Evolutionary conservation across 1,284 basidiomycete species (phyloP).

Genomic region (Cutaneotrichosporon arboriforme): DNA sequence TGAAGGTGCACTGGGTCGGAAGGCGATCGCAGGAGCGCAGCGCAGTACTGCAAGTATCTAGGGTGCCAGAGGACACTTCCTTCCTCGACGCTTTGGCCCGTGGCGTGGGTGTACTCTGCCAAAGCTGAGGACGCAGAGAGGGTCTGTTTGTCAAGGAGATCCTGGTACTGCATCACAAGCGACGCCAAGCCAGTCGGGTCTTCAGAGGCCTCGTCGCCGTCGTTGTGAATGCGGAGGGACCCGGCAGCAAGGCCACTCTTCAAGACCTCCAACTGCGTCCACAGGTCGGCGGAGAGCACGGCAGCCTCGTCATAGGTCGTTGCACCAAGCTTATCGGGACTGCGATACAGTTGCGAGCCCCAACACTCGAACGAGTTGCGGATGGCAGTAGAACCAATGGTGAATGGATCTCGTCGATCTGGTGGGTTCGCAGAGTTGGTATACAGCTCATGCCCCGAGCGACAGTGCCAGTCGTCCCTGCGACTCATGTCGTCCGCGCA

Average conservation of each 20-base stretch:
- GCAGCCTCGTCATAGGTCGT: conserved; percentile 64
- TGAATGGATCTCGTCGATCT: conserved; percentile 51
- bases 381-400: conserved; percentile 53
- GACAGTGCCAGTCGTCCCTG: conserved; percentile 47
- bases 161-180: conserved; percentile 54
- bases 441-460: conserved; percentile 39
- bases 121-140: conserved; percentile 23
- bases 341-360: conserved; percentile 40
- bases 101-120: conserved; percentile 23
- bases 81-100: conserved; percentile 9
- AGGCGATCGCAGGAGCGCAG: conserved; percentile 31
- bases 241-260: conserved; percentile 61
- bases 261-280: conserved; percentile 62
- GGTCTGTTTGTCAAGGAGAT: conserved; percentile 44
- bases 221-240: conserved; percentile 50
- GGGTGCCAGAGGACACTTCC: conserved; percentile 60
- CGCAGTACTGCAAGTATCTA: conserved; percentile 56
- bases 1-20: conserved; percentile 5
- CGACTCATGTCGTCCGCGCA: conserved; percentile 48
- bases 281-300: conserved; percentile 56
- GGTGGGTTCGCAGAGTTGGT: conserved; percentile 20
- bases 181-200: conserved; percentile 60
- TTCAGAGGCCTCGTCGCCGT: conserved; percentile 36
- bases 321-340: conserved; percentile 48
- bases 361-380: conserved; percentile 56